These are phyloP conservation scores for Coemansia sp. DNA, from an alignment of 192 early-diverging fungal genomes.

Conservation along the genomic window DNA sequence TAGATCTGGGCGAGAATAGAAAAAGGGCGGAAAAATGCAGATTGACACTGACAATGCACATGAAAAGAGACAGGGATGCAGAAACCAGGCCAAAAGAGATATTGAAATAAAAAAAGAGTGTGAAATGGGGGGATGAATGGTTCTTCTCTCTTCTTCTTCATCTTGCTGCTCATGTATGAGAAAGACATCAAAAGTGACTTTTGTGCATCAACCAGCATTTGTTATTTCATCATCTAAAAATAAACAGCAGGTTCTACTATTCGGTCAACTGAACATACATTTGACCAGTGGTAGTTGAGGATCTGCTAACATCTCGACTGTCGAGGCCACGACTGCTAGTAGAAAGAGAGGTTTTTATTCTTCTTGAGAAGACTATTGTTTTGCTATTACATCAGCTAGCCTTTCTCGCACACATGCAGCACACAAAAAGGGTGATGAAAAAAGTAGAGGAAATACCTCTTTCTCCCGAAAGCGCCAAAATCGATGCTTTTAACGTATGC, in stretches of 20 bases:
- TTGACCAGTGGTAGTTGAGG: too few species aligned
- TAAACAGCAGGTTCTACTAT: not conserved
- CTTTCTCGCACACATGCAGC: too few species aligned
- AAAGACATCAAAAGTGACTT: conserved; percentile 9
- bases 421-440: too few species aligned
- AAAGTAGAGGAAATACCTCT: too few species aligned
- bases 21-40: conserved; percentile 2
- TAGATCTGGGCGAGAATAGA: not conserved
- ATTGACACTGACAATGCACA: conserved; percentile 9
- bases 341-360: too few species aligned
- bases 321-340: too few species aligned
- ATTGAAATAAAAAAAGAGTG: not conserved
- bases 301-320: too few species aligned
- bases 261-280: not conserved
- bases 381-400: not conserved
- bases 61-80: conserved; percentile 34
- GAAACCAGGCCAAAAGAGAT: conserved; percentile 1
- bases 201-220: conserved; percentile 1
- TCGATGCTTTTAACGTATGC: not conserved
- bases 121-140: not conserved
- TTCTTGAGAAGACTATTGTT: not conserved
- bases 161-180: not conserved
- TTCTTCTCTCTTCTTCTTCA: too few species aligned
- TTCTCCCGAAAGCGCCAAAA: not conserved
- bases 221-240: conserved; percentile 1